phyloP scores from a whole-genome alignment of 1,284 basidiomycete species.

The Apiotrichum domesticum region DNA sequence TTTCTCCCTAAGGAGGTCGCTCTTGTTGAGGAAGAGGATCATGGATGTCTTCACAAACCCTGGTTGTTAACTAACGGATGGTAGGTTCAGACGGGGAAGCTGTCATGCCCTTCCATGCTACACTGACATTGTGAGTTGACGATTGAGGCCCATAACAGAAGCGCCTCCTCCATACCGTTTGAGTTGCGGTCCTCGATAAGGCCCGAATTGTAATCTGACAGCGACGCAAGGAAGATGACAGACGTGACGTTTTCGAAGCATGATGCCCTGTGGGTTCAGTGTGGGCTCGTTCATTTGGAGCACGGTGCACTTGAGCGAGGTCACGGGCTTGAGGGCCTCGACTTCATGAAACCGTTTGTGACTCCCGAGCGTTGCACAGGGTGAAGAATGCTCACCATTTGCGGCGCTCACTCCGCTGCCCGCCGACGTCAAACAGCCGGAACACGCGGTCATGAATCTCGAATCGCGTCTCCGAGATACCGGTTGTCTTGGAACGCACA shows the following conservation, averaged over 20 bases:
- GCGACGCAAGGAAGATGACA: constrained; percentile 83
- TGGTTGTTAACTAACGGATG: constrained; percentile 1
- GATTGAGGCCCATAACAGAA: constrained; percentile 93
- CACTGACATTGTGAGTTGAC: constrained; percentile 63
- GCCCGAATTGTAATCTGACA: constrained; percentile 94
- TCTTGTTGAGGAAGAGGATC: constrained; percentile 85
- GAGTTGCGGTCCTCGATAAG: constrained; percentile 90
- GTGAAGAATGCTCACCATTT: constrained; percentile 57
- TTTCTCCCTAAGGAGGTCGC: constrained; percentile 81
- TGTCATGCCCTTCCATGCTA: no score
- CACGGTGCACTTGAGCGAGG: constrained; percentile 42
- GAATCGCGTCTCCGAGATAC: constrained; percentile 91
- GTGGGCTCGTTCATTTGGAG: no score
- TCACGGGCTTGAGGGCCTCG: no score
- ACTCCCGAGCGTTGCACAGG: no score
- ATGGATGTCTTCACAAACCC: constrained; percentile 88
- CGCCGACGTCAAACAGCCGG: constrained; percentile 88
- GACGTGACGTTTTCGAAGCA: constrained; percentile 92
- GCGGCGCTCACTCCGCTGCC: constrained; percentile 86
- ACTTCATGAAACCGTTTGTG: no score
- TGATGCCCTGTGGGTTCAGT: constrained; percentile 40
- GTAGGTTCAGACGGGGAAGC: no score
- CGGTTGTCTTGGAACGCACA: constrained; percentile 67
- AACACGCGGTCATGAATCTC: constrained; percentile 45
- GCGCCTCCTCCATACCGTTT: constrained; percentile 97